phyloP scores from a whole-genome alignment of 257 asterid genomes.

The Solanum phureja region DNA sequence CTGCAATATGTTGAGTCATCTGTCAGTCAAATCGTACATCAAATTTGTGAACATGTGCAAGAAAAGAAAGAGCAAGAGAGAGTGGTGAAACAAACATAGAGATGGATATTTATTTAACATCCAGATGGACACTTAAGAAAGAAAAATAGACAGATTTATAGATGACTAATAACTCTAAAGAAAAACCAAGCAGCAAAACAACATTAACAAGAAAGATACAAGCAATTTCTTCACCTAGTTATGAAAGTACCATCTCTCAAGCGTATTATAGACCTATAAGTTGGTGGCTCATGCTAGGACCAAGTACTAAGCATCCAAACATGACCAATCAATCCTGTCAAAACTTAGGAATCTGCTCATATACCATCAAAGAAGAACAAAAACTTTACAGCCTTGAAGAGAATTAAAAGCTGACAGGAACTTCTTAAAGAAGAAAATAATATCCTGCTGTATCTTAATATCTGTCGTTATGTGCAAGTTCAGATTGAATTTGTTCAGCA shows the following conservation, averaged over 20 bases:
- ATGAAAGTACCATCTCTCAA: not conserved
- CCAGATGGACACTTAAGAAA: not conserved
- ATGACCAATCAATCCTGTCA: not conserved
- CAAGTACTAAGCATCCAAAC: not conserved
- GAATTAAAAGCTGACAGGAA: not conserved
- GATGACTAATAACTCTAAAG: not conserved
- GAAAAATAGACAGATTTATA: not conserved
- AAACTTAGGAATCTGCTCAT: not conserved
- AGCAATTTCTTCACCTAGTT: not conserved
- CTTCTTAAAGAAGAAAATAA: not conserved
- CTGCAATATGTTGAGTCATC: slow-evolving; percentile 24
- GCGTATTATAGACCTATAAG: not conserved
- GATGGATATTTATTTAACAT: not conserved
- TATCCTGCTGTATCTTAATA: not conserved
- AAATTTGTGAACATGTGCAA: not conserved
- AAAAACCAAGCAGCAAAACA: not conserved
- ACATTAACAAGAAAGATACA: not conserved
- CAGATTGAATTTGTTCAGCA: not conserved
- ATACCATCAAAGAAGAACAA: not conserved
- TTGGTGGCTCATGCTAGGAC: not conserved
- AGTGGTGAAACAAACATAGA: not conserved
- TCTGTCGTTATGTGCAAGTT: not conserved
- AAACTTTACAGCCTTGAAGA: not conserved
- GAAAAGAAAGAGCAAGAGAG: not conserved
- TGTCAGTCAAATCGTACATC: slow-evolving; percentile 1